Base-by-base conservation (phyloP, 176 grass and related monocot species). In the Calamus simplicifolius region DNA sequence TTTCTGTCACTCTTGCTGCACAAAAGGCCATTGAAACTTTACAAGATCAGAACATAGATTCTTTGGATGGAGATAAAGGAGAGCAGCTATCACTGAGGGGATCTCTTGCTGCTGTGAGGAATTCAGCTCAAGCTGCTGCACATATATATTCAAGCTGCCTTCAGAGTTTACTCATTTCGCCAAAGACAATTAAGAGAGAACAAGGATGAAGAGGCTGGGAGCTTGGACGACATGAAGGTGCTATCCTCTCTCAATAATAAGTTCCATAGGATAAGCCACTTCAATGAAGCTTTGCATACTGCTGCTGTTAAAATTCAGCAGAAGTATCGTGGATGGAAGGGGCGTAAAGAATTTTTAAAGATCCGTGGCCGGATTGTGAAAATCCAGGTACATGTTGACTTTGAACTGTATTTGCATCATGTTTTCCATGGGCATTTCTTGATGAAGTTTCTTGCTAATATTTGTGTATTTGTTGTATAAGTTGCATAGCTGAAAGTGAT, bases 261-360 rank as follows among this genome's bases (percentile, higher is more conserved):
- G 59, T 59, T 58, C 16, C 56, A 28, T 16, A 81, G 70, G 55
- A 25, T 75, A 10, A 56, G 59, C 10, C 27, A 67, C 35, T 51
- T 61, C 64, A 68, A 68, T 65, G 77, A 93, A 69, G 68, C 89
- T 50, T 79, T 77, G 23, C 79, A 92, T 69, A 57, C 57, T 65
- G 83, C 89, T 31, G 89, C 84, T 72, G 69, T 82, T 52, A 76
- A 80, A 48, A 94, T 94, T 72, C 89, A 94, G 21, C 73, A 84
- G 69, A 94, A 94, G 54, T 94, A 84, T 63, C 75, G 89, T 69
- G 80, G 89, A 35, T 94, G 84, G 83, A 94, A 88, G 77, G 84
- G 84, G 25, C 79, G 84, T 49, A 88, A 88, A 8, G 84, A 94
- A 25, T 94, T 84, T 69, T 61, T 87, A 65, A 73, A 75, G 30